Conservation (phyloP, 768 basidiomycete genomes). For the Calvatia gigantea region DNA sequence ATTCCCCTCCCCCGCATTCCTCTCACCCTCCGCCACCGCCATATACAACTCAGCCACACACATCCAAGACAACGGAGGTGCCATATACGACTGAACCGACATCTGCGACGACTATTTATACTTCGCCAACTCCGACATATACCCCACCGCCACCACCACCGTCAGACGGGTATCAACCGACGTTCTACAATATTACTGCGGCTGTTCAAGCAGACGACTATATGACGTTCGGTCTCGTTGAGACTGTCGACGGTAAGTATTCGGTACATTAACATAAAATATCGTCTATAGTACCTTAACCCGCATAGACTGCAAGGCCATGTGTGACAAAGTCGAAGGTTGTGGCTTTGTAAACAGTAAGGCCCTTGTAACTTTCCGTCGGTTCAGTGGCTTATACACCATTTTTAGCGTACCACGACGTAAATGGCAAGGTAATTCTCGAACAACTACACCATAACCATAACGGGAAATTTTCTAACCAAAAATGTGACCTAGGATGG, state of each 20-base stretch:
- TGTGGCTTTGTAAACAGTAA: slow-evolving; percentile 43
- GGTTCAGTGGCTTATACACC: background rate
- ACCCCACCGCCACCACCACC: slow-evolving; percentile 16
- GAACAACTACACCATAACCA: background rate
- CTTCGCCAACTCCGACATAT: slow-evolving; percentile 10
- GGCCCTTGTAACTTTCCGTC: slow-evolving; percentile 12
- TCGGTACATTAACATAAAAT: too few relatives aligned
- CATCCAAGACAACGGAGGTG: too few relatives aligned
- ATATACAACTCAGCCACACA: background rate
- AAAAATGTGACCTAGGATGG: slow-evolving; percentile 27
- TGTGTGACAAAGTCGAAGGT: slow-evolving; percentile 38
- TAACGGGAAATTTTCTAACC: background rate
- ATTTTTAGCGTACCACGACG: slow-evolving; percentile 38
- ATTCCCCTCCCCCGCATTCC: too few relatives aligned
- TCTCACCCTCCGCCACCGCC: too few relatives aligned
- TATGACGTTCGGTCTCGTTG: slow-evolving; percentile 42
- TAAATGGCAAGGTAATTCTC: slow-evolving; percentile 38
- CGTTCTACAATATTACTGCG: slow-evolving; percentile 37
- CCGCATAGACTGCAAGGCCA: slow-evolving; percentile 37
- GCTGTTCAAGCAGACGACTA: slow-evolving; percentile 40
- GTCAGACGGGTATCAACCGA: slow-evolving; percentile 32
- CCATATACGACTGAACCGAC: too few relatives aligned
- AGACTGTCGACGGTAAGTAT: slow-evolving; percentile 34
- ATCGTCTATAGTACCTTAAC: background rate
- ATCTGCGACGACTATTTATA: slow-evolving; percentile 5